phyloP scores from a whole-genome alignment of 108 stramenopile genomes.

The Phaeodactylum tricornutum region DNA sequence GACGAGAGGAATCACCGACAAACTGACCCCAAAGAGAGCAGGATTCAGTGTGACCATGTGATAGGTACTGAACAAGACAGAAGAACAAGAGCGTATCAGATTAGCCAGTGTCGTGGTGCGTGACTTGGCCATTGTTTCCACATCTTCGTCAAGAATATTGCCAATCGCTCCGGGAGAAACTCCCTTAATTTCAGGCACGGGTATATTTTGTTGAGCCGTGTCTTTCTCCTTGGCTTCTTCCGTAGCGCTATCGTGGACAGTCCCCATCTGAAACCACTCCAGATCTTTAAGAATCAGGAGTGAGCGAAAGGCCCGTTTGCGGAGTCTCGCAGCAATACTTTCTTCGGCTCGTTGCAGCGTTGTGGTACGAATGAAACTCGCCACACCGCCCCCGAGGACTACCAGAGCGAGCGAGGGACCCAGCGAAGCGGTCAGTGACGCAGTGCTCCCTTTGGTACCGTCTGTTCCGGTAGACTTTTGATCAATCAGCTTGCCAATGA shows the following conservation, averaged over 20 bases:
- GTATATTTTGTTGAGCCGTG: conserved; percentile 1
- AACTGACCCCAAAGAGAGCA: conserved; percentile 49
- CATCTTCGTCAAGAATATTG: conserved; percentile 61
- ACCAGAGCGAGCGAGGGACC: conserved; percentile 15
- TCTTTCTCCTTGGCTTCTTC: conserved; percentile 2
- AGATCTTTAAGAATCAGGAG: conserved; percentile 40
- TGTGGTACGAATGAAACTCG: conserved; percentile 65
- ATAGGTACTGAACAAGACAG: conserved; percentile 59
- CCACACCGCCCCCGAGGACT: conserved; percentile 64
- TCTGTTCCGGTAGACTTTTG: too few relatives aligned
- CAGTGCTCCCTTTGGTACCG: conserved; percentile 16
- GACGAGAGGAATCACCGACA: conserved; percentile 61
- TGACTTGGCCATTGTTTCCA: conserved; percentile 43
- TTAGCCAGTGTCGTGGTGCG: conserved; percentile 67
- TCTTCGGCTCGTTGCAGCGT: conserved; percentile 63
- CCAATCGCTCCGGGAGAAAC: conserved; percentile 63
- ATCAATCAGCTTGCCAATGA: conserved; percentile 66
- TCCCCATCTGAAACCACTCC: conserved; percentile 69
- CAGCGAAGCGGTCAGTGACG: conserved; percentile 1
- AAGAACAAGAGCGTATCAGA: conserved; percentile 54
- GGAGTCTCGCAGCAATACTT: conserved; percentile 56
- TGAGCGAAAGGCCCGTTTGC: conserved; percentile 44
- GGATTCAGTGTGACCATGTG: conserved; percentile 78
- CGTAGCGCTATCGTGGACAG: background rate
- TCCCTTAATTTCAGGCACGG: conserved; percentile 5